Percentiles rank a stretch among this genome's conserved stretches.
These are phyloP conservation scores for Hyaloraphidium curvatum DNA, from an alignment of 192 early-diverging fungal genomes.

Conservation along the genomic window DNA sequence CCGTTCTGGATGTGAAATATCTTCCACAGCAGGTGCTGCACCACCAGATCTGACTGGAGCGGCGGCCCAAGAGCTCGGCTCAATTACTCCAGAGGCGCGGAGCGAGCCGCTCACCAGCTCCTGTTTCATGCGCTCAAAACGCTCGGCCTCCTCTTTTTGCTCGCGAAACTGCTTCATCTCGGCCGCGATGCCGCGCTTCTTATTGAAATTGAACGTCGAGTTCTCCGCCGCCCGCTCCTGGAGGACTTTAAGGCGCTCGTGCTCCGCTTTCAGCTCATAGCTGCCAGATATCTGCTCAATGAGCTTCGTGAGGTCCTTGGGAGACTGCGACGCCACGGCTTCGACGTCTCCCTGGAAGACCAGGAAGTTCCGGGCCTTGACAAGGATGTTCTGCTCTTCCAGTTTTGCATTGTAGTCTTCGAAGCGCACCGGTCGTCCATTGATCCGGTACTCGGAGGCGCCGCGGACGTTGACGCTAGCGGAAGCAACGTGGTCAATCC, in stretches of 20 bases:
- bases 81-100: too few relatives aligned
- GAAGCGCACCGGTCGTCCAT: constrained; percentile 48
- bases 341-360: constrained; percentile 99
- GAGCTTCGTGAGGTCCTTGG: constrained; percentile 75
- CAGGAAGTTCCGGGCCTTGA: constrained; percentile 92
- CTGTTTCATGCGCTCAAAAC: constrained; percentile 41
- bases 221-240: constrained; percentile 78
- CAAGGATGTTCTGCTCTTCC: constrained; percentile 75
- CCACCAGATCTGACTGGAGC: constrained; percentile 33
- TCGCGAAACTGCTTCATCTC: constrained; percentile 87
- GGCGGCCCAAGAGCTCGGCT: neutral
- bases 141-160: constrained; percentile 79
- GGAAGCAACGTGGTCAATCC: too few relatives aligned
- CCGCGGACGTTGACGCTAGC: constrained; percentile 38
- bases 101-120: constrained; percentile 26
- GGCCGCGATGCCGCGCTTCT: constrained; percentile 65
- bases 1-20: constrained; percentile 71
- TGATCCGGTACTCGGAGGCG: constrained; percentile 72
- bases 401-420: constrained; percentile 54
- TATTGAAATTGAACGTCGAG: constrained; percentile 74
- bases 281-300: constrained; percentile 91
- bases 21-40: constrained; percentile 68
- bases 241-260: constrained; percentile 58
- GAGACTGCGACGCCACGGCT: constrained; percentile 83
- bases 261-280: constrained; percentile 67